These are phyloP conservation scores for Rhizodiscina lignyota DNA, from an alignment of 495 filamentous ascomycete genomes.

Conservation along the genomic window DNA sequence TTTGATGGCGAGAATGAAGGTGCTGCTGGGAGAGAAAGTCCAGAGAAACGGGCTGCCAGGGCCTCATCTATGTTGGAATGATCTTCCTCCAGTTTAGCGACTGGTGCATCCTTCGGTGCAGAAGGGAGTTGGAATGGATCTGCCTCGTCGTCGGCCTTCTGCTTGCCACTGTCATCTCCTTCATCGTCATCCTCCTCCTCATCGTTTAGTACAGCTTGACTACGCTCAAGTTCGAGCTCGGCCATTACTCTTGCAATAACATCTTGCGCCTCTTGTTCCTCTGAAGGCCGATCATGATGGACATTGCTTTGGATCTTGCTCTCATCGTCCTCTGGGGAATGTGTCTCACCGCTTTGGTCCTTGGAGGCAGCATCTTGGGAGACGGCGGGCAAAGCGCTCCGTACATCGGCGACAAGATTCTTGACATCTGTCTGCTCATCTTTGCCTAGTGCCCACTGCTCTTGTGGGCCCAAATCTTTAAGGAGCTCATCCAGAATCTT, in stretches of 20 bases:
- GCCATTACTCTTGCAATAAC: constrained; percentile 5
- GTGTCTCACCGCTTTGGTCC: too few relatives aligned
- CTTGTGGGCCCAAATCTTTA: constrained; percentile 19
- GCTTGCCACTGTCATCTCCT: not conserved
- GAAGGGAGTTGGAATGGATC: constrained; percentile 13
- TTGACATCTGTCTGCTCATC: constrained; percentile 16
- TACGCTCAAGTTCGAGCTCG: constrained; percentile 15
- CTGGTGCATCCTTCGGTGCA: constrained; percentile 9
- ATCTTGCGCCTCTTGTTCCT: constrained; percentile 1
- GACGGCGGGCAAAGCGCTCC: constrained; percentile 10
- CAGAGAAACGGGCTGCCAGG: constrained; percentile 12
- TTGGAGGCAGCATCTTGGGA: too few relatives aligned
- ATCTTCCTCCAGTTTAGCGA: constrained; percentile 5
- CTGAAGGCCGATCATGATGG: not conserved
- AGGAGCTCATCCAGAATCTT: constrained; percentile 22
- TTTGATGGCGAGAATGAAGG: constrained; percentile 33
- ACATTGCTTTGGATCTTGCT: too few relatives aligned
- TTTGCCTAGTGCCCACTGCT: constrained; percentile 12
- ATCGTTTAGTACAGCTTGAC: constrained; percentile 5
- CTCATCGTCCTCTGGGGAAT: too few relatives aligned
- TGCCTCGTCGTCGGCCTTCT: not conserved
- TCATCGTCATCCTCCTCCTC: not conserved
- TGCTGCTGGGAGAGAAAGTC: constrained; percentile 29
- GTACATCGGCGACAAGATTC: constrained; percentile 15
- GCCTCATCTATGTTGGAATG: constrained; percentile 10